Percentiles rank a stretch among this genome's conserved stretches.
These are phyloP conservation scores for Claviceps spartinae DNA, from an alignment of 2,329 filamentous ascomycete genomes.

Conservation along the genomic window DNA sequence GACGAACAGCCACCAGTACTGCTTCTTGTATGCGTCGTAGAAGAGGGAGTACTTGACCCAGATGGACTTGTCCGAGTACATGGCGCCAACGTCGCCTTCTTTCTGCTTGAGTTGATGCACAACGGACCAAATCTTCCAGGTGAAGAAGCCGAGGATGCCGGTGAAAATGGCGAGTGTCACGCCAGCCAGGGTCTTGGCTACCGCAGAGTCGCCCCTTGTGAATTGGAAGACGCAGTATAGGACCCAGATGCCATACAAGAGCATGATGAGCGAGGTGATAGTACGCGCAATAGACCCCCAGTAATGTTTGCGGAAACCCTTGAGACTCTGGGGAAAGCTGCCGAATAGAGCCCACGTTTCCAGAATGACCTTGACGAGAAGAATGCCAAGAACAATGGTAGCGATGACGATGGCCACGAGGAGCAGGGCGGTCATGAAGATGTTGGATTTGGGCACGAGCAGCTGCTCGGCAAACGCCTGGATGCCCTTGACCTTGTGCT, in stretches of 20 bases:
- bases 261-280: slow-evolving; percentile 76
- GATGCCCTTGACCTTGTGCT: slow-evolving; percentile 55
- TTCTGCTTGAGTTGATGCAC: slow-evolving; percentile 60
- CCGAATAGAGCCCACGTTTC: slow-evolving; percentile 87
- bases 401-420: slow-evolving; percentile 80
- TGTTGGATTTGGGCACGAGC: slow-evolving; percentile 74
- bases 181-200: slow-evolving; percentile 69
- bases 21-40: slow-evolving; percentile 89
- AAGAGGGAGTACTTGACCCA: slow-evolving; percentile 97
- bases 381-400: slow-evolving; percentile 69
- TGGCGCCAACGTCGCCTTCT: slow-evolving; percentile 56
- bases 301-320: slow-evolving; percentile 86
- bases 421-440: slow-evolving; percentile 89
- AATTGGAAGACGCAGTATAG: slow-evolving; percentile 96
- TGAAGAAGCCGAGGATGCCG: slow-evolving; percentile 66
- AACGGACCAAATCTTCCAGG: slow-evolving; percentile 66
- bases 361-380: slow-evolving; percentile 81
- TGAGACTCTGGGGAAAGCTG: slow-evolving; percentile 65
- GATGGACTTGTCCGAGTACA: slow-evolving; percentile 80
- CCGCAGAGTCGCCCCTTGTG: slow-evolving; percentile 86
- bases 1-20: slow-evolving; percentile 95
- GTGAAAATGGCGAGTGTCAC: slow-evolving; percentile 75
- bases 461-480: slow-evolving; percentile 74
- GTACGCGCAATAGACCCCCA: slow-evolving; percentile 85
- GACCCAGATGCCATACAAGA: slow-evolving; percentile 91